Conservation (phyloP, 768 basidiomycete species). For the Amanita fuliginea region DNA sequence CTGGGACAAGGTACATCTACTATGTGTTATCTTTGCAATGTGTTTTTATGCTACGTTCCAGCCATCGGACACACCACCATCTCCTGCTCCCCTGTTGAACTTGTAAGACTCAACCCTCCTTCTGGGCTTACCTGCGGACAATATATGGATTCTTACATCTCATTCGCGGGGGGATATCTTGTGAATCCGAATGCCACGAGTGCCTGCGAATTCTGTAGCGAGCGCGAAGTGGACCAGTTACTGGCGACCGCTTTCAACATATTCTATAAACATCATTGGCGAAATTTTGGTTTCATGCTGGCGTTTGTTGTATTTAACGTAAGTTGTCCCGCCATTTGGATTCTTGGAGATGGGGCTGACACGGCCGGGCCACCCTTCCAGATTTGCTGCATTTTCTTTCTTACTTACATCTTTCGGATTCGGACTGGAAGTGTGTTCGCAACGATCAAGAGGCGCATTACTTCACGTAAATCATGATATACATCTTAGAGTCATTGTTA, state of each 20-base stretch:
- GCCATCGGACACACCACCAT: constrained; percentile 29
- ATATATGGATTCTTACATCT: constrained; percentile 45
- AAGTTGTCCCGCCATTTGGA: constrained; percentile 11
- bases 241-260: constrained; percentile 43
- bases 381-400: constrained; percentile 29
- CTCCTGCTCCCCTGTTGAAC: constrained; percentile 41
- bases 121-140: constrained; percentile 38
- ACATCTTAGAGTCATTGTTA: too few relatives aligned
- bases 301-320: constrained; percentile 40
- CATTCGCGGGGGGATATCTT: constrained; percentile 42
- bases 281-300: constrained; percentile 41
- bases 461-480: background rate
- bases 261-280: constrained; percentile 40
- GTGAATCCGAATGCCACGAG: constrained; percentile 37
- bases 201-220: constrained; percentile 48
- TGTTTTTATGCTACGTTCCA: constrained; percentile 5
- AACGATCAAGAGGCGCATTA: background rate
- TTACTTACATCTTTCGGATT: constrained; percentile 26
- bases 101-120: constrained; percentile 41
- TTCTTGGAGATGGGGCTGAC: background rate
- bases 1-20: constrained; percentile 17
- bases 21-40: background rate
- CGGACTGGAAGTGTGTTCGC: background rate
- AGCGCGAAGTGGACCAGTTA: constrained; percentile 47
- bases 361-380: constrained; percentile 12